phyloP scores from a whole-genome alignment of 2,329 filamentous ascomycete species.

The Leptographium galeiforme region DNA sequence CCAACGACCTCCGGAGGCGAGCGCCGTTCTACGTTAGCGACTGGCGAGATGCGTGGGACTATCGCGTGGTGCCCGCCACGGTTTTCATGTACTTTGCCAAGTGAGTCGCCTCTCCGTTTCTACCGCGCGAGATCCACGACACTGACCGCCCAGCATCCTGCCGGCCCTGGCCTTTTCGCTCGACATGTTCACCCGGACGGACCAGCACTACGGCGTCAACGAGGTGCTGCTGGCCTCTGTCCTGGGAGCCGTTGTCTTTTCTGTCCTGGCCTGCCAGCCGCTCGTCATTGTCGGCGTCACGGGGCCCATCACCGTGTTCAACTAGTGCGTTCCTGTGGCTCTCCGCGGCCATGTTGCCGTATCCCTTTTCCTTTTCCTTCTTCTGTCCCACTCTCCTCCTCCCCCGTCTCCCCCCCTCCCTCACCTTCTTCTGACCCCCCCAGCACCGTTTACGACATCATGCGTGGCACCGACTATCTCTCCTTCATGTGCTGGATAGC shows the following conservation, averaged over 20 bases:
- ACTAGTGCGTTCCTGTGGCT: slow-evolving; percentile 43
- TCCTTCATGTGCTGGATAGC: slow-evolving; percentile 90
- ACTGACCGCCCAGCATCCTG: slow-evolving; percentile 48
- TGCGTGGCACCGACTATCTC: slow-evolving; percentile 70
- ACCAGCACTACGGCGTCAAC: slow-evolving; percentile 77
- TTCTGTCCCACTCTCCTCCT: neutral
- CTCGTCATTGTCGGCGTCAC: slow-evolving; percentile 86
- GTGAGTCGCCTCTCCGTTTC: slow-evolving; percentile 29
- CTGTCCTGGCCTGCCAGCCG: slow-evolving; percentile 67
- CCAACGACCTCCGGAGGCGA: slow-evolving; percentile 61
- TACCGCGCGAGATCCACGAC: neutral
- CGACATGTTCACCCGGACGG: slow-evolving; percentile 85
- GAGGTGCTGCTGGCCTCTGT: slow-evolving; percentile 82
- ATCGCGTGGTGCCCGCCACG: slow-evolving; percentile 74
- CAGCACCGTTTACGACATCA: slow-evolving; percentile 78
- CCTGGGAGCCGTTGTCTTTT: slow-evolving; percentile 68
- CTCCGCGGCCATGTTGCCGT: neutral
- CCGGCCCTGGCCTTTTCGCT: slow-evolving; percentile 80
- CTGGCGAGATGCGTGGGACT: slow-evolving; percentile 81
- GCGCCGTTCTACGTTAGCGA: slow-evolving; percentile 70
- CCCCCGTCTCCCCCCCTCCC: neutral
- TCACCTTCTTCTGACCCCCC: neutral
- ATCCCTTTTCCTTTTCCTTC: neutral
- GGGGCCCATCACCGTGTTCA: slow-evolving; percentile 84
- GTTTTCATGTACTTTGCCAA: slow-evolving; percentile 95